Percentiles rank a stretch among this genome's conserved stretches.
Evolutionary conservation across 2,329 filamentous ascomycete genomes (phyloP).

Genomic region (Pyrenochaeta sp.): DNA sequence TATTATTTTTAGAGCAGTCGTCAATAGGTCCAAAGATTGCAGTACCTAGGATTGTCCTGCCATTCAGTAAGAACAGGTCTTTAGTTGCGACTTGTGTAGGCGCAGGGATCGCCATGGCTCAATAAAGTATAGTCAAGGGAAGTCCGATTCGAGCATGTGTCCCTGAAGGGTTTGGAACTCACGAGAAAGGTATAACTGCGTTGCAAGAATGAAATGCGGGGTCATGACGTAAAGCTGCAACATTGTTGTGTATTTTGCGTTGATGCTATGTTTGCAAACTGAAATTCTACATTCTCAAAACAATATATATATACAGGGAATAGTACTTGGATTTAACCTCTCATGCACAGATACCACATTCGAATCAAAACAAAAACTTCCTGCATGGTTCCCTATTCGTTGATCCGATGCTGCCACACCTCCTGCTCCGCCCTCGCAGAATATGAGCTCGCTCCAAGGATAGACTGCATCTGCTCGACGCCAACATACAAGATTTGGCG

Average conservation of each 20-base stretch:
- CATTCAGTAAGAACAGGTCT: slow-evolving; percentile 33
- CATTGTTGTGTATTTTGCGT: too few relatives aligned
- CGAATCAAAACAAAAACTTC: background rate
- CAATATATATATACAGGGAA: background rate
- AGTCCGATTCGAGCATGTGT: background rate
- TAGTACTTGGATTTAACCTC: background rate
- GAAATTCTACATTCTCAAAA: too few relatives aligned
- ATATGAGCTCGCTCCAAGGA: slow-evolving; percentile 57
- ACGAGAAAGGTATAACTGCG: too few relatives aligned
- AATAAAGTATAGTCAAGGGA: background rate
- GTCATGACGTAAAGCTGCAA: too few relatives aligned
- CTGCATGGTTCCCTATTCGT: slow-evolving; percentile 34
- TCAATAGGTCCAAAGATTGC: background rate
- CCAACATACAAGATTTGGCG: slow-evolving; percentile 54
- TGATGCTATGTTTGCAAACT: too few relatives aligned
- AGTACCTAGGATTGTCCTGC: slow-evolving; percentile 31
- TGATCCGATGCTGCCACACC: slow-evolving; percentile 58
- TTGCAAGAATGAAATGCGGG: too few relatives aligned
- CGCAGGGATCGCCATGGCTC: slow-evolving; percentile 25
- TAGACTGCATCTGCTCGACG: slow-evolving; percentile 58
- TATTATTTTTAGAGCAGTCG: background rate
- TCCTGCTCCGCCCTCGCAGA: slow-evolving; percentile 55
- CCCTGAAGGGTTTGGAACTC: too few relatives aligned
- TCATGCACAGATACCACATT: background rate
- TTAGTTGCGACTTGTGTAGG: slow-evolving; percentile 24